Base-by-base conservation (phyloP, 176 grass and related monocot species). In the Musa beccarii region DNA sequence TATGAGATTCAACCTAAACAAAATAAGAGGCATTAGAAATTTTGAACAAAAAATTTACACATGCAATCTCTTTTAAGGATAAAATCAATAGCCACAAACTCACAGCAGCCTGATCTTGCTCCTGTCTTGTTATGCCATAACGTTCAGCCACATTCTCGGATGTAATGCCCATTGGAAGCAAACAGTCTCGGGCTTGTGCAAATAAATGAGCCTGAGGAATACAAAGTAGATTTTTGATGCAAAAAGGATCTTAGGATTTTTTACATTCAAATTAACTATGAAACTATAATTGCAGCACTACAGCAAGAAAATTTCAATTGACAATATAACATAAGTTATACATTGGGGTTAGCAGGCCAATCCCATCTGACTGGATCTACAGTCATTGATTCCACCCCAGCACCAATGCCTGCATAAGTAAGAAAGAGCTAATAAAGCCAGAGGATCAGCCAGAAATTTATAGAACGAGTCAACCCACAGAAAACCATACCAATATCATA, bases 1-100 rank as follows among this genome's bases (percentile, higher is more conserved):
- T 99, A 83, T 99, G 95, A 77, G 95, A 99, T 81, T 99, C 95
- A 86, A 94, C 90, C 90, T 99, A 85, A 68, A 63, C 22, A 88
- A 54, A 16, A 75, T 10, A 21, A 90, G 17, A 70, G 68, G 72
- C 62, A 28, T 55, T 52, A n/a, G 54, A 1, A 52, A 43, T 43
- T 43, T 43, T 43, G 59, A 43, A 81, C 11, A 15, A 34, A 68
- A 75, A 1, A 56, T 22, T 52, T 61, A 28, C 70, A 59, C 15
- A 80, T 43, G 24, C 65, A 34, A 20, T 51, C 10, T 51, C 43
- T 51, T 70, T 11, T 74, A 22, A 66, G 51, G 63, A 71, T 73
- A 55, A 8, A 56, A 74, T 56, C 17, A 51, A 56, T 56, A 64
- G 85, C 72, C 43, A 77, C 10, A 59, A 75, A 63, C 61, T 19